Evolutionary conservation across 2,329 filamentous ascomycete species (phyloP).

Genomic region (Cladosporium sp.): DNA sequence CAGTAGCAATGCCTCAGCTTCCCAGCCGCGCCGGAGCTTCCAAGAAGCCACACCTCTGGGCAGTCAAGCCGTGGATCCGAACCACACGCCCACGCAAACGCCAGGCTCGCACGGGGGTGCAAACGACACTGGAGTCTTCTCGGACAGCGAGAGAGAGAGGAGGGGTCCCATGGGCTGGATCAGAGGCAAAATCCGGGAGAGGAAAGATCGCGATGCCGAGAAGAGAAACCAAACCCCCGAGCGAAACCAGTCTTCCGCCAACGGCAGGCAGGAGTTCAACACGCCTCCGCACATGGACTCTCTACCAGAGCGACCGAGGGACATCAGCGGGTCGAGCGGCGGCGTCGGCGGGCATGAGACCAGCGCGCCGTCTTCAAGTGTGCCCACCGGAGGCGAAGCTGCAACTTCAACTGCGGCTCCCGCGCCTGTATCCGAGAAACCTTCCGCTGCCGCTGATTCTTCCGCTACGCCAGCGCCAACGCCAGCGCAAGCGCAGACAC

Average conservation of each 20-base stretch:
- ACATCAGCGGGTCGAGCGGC: background rate
- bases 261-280: constrained; percentile 8
- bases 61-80: constrained; percentile 18
- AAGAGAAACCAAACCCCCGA: constrained; percentile 36
- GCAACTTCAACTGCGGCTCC: background rate
- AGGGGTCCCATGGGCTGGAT: constrained; percentile 62
- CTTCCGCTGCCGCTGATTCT: background rate
- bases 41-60: constrained; percentile 25
- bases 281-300: constrained; percentile 6
- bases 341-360: background rate
- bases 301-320: background rate
- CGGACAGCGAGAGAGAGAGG: constrained; percentile 45
- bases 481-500: background rate
- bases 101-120: constrained; percentile 10
- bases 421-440: background rate
- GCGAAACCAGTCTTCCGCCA: constrained; percentile 25
- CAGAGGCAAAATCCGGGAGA: constrained; percentile 60
- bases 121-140: constrained; percentile 28
- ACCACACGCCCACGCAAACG: constrained; percentile 15
- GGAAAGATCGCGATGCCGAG: constrained; percentile 51
- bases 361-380: background rate
- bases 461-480: background rate
- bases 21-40: constrained; percentile 26
- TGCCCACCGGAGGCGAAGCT: background rate
- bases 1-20: constrained; percentile 21